These are phyloP conservation scores for Moesziomyces globuligerus DNA, from an alignment of 1,284 basidiomycete genomes.

Conservation along the genomic window DNA sequence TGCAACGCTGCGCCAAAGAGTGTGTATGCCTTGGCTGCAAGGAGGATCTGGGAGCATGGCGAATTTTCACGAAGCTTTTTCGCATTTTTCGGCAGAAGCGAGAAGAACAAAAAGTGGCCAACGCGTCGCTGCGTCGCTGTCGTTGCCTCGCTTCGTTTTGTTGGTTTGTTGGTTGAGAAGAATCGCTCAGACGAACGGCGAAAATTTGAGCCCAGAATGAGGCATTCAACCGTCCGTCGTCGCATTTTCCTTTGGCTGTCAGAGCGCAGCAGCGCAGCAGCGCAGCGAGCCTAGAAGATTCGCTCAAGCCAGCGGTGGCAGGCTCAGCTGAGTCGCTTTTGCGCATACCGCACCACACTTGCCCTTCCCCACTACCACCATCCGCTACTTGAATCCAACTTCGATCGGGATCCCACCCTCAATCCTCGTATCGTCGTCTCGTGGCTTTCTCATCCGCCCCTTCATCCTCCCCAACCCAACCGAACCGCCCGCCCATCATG, in stretches of 20 bases:
- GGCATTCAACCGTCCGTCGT: background rate
- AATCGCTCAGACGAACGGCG: background rate
- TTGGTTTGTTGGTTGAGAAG: slow-evolving; percentile 31
- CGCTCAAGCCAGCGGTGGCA: slow-evolving; percentile 1
- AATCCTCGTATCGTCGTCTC: background rate
- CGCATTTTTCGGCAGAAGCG: slow-evolving; percentile 42
- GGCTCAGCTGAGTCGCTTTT: no score
- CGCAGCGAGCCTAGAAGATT: no score
- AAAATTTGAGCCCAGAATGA: slow-evolving; percentile 4
- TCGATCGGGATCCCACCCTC: background rate
- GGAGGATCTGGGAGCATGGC: slow-evolving; percentile 5
- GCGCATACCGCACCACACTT: no score
- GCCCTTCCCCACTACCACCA: background rate
- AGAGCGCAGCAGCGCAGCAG: background rate
- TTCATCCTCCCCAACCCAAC: background rate
- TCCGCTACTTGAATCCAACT: background rate
- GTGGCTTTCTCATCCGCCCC: background rate
- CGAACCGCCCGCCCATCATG: no score
- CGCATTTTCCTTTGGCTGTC: slow-evolving; percentile 1
- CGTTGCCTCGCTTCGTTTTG: background rate
- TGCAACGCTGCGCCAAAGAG: no score
- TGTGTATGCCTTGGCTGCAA: background rate
- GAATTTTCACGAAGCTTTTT: slow-evolving; percentile 41
- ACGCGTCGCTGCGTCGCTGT: slow-evolving; percentile 1
- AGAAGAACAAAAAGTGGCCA: slow-evolving; percentile 28